Evolutionary conservation across 2,329 filamentous ascomycete genomes (phyloP).

Genomic region (Neonectria hederae): DNA sequence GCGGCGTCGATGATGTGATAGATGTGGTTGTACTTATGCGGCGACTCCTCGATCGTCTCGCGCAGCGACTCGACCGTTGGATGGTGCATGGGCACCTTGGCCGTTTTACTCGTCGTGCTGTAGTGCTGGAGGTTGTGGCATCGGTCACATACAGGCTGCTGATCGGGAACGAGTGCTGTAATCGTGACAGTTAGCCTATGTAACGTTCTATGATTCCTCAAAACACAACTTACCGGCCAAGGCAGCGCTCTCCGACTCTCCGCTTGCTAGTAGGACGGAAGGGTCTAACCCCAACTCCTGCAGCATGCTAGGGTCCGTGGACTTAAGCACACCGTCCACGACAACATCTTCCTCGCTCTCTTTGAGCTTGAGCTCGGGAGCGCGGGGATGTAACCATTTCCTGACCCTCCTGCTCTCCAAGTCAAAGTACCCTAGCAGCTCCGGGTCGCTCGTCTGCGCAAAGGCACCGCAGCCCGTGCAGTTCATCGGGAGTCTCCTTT

Average conservation of each 20-base stretch:
- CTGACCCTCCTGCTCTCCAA: constrained; percentile 60
- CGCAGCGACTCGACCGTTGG: constrained; percentile 83
- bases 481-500: constrained; percentile 59
- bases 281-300: constrained; percentile 58
- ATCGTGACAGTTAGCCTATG: constrained; percentile 24
- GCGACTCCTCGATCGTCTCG: constrained; percentile 87
- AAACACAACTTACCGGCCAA: constrained; percentile 30
- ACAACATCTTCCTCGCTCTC: constrained; percentile 55
- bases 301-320: constrained; percentile 54
- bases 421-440: constrained; percentile 67
- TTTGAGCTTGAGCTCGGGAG: constrained; percentile 23
- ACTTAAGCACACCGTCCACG: constrained; percentile 56
- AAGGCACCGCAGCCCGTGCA: constrained; percentile 74
- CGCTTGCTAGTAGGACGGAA: constrained; percentile 48
- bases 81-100: constrained; percentile 73
- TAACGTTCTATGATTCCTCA: neutral
- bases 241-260: constrained; percentile 33
- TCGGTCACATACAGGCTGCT: constrained; percentile 79
- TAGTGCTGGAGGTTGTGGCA: constrained; percentile 87
- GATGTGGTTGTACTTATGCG: constrained; percentile 89
- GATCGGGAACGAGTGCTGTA: constrained; percentile 36
- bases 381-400: constrained; percentile 52
- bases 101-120: constrained; percentile 61
- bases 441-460: constrained; percentile 62
- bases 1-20: constrained; percentile 96